Conservation (phyloP, 2,329 filamentous ascomycete genomes). For the Plenodomus lindquistii region DNA sequence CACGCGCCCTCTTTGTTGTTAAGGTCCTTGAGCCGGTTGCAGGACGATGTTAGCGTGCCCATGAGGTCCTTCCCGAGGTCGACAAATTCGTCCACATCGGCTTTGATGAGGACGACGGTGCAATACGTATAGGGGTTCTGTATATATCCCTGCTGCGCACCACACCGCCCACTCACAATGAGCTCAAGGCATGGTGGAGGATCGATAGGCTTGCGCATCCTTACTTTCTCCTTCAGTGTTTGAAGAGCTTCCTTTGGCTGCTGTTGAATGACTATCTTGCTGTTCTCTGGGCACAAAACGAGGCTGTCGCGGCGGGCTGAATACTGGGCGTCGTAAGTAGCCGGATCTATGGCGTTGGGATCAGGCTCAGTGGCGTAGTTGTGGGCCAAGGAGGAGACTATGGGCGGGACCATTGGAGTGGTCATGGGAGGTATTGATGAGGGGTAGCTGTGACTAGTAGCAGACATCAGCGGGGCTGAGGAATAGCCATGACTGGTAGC, state of each 20-base stretch:
- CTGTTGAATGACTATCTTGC: conserved; percentile 56
- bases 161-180: conserved; percentile 53
- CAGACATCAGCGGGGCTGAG: too few species aligned
- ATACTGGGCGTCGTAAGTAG: background rate
- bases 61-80: conserved; percentile 57
- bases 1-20: conserved; percentile 79
- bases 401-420: too few species aligned
- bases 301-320: background rate
- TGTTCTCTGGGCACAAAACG: background rate
- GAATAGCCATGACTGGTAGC: too few species aligned
- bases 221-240: conserved; percentile 70
- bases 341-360: background rate
- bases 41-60: conserved; percentile 77
- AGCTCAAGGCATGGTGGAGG: conserved; percentile 84
- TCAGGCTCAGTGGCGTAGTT: too few species aligned
- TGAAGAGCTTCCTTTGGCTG: conserved; percentile 70
- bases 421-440: too few species aligned
- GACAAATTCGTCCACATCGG: conserved; percentile 52
- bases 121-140: conserved; percentile 69
- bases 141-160: conserved; percentile 65
- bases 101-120: conserved; percentile 59
- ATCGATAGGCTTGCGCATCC: conserved; percentile 85
- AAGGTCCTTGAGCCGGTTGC: conserved; percentile 79
- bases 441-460: too few species aligned
- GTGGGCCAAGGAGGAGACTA: too few species aligned